These are phyloP conservation scores for Trichosporon inkin DNA, from an alignment of 1,284 basidiomycete genomes.

Conservation along the genomic window DNA sequence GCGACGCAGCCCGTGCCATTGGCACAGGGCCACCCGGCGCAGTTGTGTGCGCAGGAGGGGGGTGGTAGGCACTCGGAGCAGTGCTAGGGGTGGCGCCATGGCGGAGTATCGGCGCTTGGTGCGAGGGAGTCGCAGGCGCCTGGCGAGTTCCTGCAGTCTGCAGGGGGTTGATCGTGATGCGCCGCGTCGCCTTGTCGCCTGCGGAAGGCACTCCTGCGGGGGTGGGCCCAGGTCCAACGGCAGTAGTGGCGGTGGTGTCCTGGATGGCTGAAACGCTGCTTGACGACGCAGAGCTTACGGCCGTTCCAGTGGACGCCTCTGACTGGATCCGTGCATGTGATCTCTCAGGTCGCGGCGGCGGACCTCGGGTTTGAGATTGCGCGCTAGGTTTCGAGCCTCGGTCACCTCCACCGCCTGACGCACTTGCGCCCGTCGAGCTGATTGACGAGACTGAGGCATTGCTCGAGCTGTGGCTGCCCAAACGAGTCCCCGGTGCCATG, in stretches of 20 bases:
- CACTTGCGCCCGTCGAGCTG: too few species aligned
- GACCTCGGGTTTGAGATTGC: constrained; percentile 4
- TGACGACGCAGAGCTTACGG: neutral
- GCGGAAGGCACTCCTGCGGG: neutral
- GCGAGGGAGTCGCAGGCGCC: neutral
- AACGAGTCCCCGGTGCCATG: too few species aligned
- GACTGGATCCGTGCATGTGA: constrained; percentile 3
- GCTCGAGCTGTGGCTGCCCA: too few species aligned
- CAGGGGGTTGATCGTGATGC: neutral
- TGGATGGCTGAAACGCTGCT: neutral
- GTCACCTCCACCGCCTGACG: neutral
- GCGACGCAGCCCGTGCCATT: neutral
- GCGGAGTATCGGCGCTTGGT: neutral
- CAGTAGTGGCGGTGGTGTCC: too few species aligned
- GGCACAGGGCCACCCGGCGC: neutral
- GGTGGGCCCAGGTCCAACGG: too few species aligned
- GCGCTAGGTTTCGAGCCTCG: constrained; percentile 2
- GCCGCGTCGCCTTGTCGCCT: neutral
- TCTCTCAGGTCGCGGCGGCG: neutral
- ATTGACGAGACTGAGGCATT: too few species aligned
- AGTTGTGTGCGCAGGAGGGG: neutral
- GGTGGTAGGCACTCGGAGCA: neutral
- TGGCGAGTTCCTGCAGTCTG: neutral
- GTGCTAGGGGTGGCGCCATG: neutral
- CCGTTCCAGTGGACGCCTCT: constrained; percentile 1